Evolutionary conservation across 2,329 filamentous ascomycete species (phyloP).

Genomic region (Truncatella angustata): DNA sequence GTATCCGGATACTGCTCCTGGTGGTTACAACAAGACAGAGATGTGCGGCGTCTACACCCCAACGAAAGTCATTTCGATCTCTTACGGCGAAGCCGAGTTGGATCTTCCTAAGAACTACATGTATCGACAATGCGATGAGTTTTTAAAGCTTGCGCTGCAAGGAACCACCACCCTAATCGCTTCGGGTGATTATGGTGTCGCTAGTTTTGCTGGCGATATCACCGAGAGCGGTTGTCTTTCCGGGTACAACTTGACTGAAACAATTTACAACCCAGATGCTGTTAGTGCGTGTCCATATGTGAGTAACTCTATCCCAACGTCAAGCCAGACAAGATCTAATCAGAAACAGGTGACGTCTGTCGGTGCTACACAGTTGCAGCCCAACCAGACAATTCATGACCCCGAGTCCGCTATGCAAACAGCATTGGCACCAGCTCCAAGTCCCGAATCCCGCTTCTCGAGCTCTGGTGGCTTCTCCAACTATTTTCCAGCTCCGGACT

Average conservation of each 20-base stretch:
- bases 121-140: constrained; percentile 36
- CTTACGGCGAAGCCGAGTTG: constrained; percentile 43
- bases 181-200: constrained; percentile 35
- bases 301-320: background rate
- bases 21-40: constrained; percentile 38
- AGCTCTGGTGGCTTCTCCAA: constrained; percentile 33
- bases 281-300: constrained; percentile 44
- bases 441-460: constrained; percentile 10
- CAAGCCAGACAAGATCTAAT: too few species aligned
- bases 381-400: background rate
- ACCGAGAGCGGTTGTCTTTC: constrained; percentile 24
- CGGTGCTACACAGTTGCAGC: constrained; percentile 41
- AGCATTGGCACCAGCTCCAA: background rate
- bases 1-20: constrained; percentile 40
- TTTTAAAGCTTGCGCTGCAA: constrained; percentile 40
- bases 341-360: constrained; percentile 40
- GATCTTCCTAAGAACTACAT: constrained; percentile 46
- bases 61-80: constrained; percentile 47
- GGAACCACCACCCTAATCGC: constrained; percentile 35
- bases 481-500: constrained; percentile 37
- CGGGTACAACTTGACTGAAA: constrained; percentile 23
- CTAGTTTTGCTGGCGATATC: constrained; percentile 25
- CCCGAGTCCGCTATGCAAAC: background rate
- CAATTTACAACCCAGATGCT: constrained; percentile 44
- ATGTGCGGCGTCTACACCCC: constrained; percentile 30